These are phyloP conservation scores for Cucurbita pepo DNA, from an alignment of 306 rosid species.

Conservation along the genomic window DNA sequence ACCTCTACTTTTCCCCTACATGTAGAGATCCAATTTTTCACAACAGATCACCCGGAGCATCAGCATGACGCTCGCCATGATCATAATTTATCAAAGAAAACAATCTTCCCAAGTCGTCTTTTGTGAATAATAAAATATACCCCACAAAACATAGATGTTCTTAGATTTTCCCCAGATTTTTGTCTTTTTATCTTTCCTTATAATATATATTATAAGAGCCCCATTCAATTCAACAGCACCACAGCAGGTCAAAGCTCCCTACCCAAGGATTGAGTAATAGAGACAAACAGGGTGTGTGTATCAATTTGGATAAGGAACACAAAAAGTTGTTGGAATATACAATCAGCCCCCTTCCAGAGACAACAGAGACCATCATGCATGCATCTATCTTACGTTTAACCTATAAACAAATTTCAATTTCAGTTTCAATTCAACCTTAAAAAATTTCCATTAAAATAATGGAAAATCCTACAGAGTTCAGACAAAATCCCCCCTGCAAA, in stretches of 20 bases:
- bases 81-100: neutral
- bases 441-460: neutral
- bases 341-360: neutral
- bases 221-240: neutral
- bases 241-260: neutral
- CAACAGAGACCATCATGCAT: neutral
- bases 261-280: neutral
- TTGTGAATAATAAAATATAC: neutral
- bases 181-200: neutral
- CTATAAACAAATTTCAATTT: too few species aligned
- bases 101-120: neutral
- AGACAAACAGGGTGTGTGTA: neutral
- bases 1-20: too few species aligned
- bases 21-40: neutral
- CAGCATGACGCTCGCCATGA: neutral
- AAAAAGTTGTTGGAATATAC: too few species aligned
- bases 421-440: neutral
- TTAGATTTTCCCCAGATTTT: neutral
- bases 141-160: neutral
- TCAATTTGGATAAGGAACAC: neutral
- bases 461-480: neutral
- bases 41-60: neutral
- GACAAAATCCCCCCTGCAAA: neutral
- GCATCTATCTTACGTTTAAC: neutral
- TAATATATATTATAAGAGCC: neutral